Base-by-base conservation (phyloP, 73 alveolate genomes). In the Paramecium tetraurelia region DNA sequence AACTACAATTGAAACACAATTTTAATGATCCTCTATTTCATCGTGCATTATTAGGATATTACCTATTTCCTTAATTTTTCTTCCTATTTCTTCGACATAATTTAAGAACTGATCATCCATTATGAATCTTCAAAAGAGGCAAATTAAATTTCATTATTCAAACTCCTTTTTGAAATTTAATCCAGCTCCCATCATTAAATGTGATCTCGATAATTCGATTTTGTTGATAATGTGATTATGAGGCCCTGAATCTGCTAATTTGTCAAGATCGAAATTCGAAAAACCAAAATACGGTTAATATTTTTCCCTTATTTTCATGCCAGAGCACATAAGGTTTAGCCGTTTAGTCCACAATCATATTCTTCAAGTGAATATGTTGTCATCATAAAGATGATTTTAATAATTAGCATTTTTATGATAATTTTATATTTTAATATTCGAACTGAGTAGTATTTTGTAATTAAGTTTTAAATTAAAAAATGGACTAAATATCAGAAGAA, bases 51-150 rank as follows among this genome's bases (percentile, higher is more conserved):
- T 80, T 4, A 80, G 3, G 22, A 80, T 8, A 7, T 33, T 24
- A 1, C 90, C 90, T 2, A 41, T 24, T 11, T 40, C 57, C 22
- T 80, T 80, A 8, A 80, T 80, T 80, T 80, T 31, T 44, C 90
- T 80, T 48, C 90, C 90, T 7, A 80, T 44, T 80, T 80, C 90
- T 48, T 80, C 76, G 16, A 80, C 76, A 80, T 80, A 20, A 80
- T 22, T 21, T 31, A 33, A 80, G 22, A 80, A 44, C 43, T 44
- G 70, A 80, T 29, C 5, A 38, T 36, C 90, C 90, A 43, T 20
- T 21, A 21, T 24, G 76, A 21, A 22, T 58, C 75, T 7, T 80
- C 70, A 46, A 80, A 80, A 20, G 90, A 46, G 3, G 90, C 90
- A n/a, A 80, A 80, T 5, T 27, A 41, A 3, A 48, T 76, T 48